Base-by-base conservation (phyloP, 1,284 basidiomycete genomes). In the Chalciporus sp. region DNA sequence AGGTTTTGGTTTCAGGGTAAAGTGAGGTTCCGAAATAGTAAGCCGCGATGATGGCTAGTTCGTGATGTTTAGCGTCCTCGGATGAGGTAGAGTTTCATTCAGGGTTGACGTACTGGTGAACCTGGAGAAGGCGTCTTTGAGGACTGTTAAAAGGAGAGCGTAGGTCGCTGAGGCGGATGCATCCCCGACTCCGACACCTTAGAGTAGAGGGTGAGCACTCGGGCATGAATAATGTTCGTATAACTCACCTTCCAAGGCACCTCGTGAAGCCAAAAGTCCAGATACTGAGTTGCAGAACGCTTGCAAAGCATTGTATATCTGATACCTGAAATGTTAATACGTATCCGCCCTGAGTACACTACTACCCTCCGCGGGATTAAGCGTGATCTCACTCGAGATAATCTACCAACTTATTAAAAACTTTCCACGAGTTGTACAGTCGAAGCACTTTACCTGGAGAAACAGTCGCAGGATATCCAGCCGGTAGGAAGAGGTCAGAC, bases 211-310 rank as follows among this genome's bases (percentile, higher is more conserved):
- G 14, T 35, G 20, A 26, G 39, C 8, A 3, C 26, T 27, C 33
- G 31, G 53, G 33, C 11, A 47, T 27, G 29, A 31, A 7, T 14
- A 1, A 14, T 16, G 9, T 6, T 19, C 29, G 28, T 19, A 31
- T 20, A 7, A 49, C 41, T 40, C 52, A 84, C 86, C 85, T 77
- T 88, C 82, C 12, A 89, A 71, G 3, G 84, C 78, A n/a, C 86
- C 85, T 57, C 86, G 73, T 5, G 85, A 86, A 2, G 86, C 82
- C 20, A 88, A 66, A 29, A 88, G 69, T 0, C 82, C 76, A 0
- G 84, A 80, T 1, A 88, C 68, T 0, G 85, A 85, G 60, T 82
- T 87, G 62, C 84, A 87, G 60, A 86, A 87, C 3, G 85, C 83
- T 68, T 88, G 86, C 2, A 86, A 54, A 0, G 83, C 83, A 58